Conservation (phyloP, 2,329 filamentous ascomycete genomes). For the Fusarium sp. region DNA sequence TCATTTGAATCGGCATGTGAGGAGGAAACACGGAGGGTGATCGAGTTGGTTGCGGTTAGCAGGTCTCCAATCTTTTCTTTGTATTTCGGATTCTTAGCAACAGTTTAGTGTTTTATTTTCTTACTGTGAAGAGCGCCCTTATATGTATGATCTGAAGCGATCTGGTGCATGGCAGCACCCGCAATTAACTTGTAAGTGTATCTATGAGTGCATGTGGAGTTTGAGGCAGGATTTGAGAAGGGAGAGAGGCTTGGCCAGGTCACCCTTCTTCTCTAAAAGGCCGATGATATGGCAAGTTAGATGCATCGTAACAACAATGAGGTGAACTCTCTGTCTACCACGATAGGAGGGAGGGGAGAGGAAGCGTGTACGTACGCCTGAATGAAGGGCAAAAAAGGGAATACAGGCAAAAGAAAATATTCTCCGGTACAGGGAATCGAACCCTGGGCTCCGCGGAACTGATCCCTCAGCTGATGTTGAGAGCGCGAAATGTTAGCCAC, state of each 20-base stretch:
- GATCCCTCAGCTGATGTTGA: constrained; percentile 45
- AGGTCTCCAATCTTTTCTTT: constrained; percentile 9
- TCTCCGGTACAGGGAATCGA: constrained; percentile 51
- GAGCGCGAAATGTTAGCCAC: constrained; percentile 55
- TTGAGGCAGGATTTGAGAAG: too few species aligned
- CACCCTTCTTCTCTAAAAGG: too few species aligned
- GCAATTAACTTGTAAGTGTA: too few species aligned
- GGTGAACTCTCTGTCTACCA: too few species aligned
- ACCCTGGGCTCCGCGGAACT: constrained; percentile 49
- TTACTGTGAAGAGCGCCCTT: too few species aligned
- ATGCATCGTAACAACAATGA: too few species aligned
- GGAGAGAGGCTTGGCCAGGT: too few species aligned
- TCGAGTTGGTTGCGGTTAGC: neutral
- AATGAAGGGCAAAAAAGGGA: neutral
- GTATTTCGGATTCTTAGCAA: neutral
- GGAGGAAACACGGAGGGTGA: constrained; percentile 20
- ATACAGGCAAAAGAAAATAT: neutral
- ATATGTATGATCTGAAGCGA: too few species aligned
- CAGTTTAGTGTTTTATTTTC: too few species aligned
- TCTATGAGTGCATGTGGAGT: too few species aligned
- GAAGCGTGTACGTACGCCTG: neutral
- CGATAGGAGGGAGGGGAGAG: neutral
- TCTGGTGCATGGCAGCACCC: too few species aligned
- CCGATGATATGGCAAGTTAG: too few species aligned
- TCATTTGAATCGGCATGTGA: constrained; percentile 20